Base-by-base conservation (phyloP, 1,139 yeast species). In the Diutina siamensis region DNA sequence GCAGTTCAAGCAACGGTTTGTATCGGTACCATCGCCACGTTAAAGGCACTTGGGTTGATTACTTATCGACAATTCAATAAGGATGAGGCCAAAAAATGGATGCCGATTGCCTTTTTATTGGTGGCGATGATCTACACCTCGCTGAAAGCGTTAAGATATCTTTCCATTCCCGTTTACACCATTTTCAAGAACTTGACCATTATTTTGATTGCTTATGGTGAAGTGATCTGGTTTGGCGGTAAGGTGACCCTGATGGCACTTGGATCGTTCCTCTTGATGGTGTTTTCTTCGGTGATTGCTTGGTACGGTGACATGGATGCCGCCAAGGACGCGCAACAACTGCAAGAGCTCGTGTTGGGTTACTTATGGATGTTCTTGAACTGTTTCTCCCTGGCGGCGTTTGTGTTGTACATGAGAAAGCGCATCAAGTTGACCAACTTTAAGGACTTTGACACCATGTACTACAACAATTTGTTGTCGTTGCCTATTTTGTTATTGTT, bases 371-470 rank as follows among this genome's bases (percentile, higher is more conserved):
- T 92, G 97, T 75, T 86, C 55, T 62, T 81, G 60, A 94, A 92
- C 77, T 92, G 98, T 72, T 72, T 92, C 61, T 79, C 96, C 22
- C 83, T 95, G 47, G 97, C 98, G 45, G 76, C 95, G 4, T 92
- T 89, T 61, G 97, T 92, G 46, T 74, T 92, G 57, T 76, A 83
- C 70, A 83, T 92, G 95, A 84, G 97, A 75, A 92, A 88, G 77
- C 83, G 97, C 74, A 92, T 94, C 59, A 89, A 89, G 81, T 76
- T 86, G 65, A 86, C 96, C 58, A 88, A 88, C 74, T 92, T 94
- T 73, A 86, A 86, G 71, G 98, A 94, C 69, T 85, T 89, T 58
- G 98, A 92, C 70, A 92, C 98, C 63, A 92, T 89, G 96, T 92
- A 80, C 71, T 92, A 89, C 80, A 92, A 94, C 76, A 92, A 94